Percentiles rank a stretch among this genome's conserved stretches.
Evolutionary conservation across 2,329 filamentous ascomycete genomes (phyloP).

Genomic region (Beauveria pseudobassiana): DNA sequence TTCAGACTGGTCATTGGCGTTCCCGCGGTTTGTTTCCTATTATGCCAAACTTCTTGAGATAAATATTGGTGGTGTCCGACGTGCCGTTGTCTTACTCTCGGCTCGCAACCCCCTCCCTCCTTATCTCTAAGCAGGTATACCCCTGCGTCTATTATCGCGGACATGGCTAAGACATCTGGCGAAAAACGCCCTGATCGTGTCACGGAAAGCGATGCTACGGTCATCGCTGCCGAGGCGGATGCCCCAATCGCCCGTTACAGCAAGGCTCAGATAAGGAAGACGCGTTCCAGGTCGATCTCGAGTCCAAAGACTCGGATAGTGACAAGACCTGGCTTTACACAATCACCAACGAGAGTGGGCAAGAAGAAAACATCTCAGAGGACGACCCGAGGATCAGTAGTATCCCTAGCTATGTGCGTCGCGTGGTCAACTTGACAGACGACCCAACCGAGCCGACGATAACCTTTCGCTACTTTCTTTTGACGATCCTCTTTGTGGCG

Average conservation of each 20-base stretch:
- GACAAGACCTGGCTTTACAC: background rate
- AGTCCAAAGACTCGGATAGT: constrained; percentile 4
- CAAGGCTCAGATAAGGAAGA: background rate
- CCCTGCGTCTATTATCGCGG: background rate
- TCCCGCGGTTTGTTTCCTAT: background rate
- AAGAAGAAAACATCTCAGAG: constrained; percentile 28
- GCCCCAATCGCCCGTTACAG: background rate
- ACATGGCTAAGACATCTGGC: background rate
- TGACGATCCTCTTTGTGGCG: constrained; percentile 46
- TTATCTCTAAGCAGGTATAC: background rate
- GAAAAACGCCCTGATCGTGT: background rate
- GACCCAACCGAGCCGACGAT: constrained; percentile 47
- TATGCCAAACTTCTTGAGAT: background rate
- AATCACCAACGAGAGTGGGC: constrained; percentile 3
- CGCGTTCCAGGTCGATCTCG: constrained; percentile 2
- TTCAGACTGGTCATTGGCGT: background rate
- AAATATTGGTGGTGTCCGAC: background rate
- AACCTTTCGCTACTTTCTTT: constrained; percentile 52
- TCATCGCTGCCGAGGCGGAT: constrained; percentile 1
- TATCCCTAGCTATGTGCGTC: constrained; percentile 47
- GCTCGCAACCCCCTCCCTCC: background rate
- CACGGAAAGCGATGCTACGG: constrained; percentile 2
- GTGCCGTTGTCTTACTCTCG: background rate
- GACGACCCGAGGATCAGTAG: constrained; percentile 45
- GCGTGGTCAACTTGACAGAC: constrained; percentile 49